A percentile compares a stretch with the other conserved stretches of the same genome.
phyloP scores from a whole-genome alignment of 2,329 filamentous ascomycete species.

The Cercospora janseana region DNA sequence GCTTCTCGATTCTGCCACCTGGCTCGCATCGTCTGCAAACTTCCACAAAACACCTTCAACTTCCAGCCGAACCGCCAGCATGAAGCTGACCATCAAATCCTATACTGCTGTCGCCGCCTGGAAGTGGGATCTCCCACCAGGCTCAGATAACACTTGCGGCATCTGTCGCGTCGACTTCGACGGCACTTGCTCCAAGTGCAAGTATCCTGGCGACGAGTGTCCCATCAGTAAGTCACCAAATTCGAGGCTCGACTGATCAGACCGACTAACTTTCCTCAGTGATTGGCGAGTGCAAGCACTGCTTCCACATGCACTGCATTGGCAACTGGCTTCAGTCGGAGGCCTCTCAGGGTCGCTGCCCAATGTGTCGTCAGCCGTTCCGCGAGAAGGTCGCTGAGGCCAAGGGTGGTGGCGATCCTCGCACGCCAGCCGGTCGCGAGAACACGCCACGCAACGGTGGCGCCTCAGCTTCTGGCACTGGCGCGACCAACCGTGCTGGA shows the following conservation, averaged over 20 bases:
- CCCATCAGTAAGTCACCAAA: constrained; percentile 67
- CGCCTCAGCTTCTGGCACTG: background rate
- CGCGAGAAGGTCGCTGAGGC: constrained; percentile 35
- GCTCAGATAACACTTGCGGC: constrained; percentile 80
- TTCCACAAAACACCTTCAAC: no score
- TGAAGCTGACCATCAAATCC: constrained; percentile 93
- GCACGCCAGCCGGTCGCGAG: constrained; percentile 13
- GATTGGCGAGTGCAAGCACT: constrained; percentile 94
- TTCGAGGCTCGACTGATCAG: constrained; percentile 14
- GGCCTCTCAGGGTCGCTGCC: constrained; percentile 86
- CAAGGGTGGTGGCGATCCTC: constrained; percentile 6
- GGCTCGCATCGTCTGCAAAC: no score
- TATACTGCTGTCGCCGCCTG: constrained; percentile 95
- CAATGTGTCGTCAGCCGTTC: constrained; percentile 88
- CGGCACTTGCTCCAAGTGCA: constrained; percentile 95
- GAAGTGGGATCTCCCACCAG: constrained; percentile 96
- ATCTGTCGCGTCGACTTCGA: constrained; percentile 99
- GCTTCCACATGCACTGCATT: constrained; percentile 98
- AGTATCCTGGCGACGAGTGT: constrained; percentile 95
- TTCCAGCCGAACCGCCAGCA: constrained; percentile 42
- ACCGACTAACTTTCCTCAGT: constrained; percentile 56
- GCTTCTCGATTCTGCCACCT: no score
- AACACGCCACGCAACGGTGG: background rate
- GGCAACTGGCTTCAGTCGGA: constrained; percentile 95
- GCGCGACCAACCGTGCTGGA: background rate